These are phyloP conservation scores for Phytophthora rubi DNA, from an alignment of 352 stramenopile species.

Conservation along the genomic window DNA sequence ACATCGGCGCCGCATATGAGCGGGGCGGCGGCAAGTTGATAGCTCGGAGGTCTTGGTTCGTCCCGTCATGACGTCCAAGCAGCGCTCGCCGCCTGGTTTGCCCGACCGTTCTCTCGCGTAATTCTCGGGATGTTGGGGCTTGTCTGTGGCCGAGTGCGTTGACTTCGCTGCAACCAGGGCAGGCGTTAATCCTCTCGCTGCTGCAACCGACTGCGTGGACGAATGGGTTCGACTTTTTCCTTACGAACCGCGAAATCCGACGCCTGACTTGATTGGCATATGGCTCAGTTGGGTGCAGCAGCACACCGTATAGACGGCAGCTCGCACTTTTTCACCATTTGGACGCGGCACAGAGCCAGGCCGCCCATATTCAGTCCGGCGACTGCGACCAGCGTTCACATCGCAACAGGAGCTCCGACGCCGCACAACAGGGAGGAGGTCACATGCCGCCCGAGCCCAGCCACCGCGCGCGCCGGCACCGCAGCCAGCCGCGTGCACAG, in stretches of 20 bases:
- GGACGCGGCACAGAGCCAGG: constrained; percentile 5
- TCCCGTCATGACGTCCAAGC: constrained; percentile 3
- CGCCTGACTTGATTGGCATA: constrained; percentile 1
- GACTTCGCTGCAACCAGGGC: constrained; percentile 3
- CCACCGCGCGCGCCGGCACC: constrained; percentile 31
- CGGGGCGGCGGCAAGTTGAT: constrained; percentile 2
- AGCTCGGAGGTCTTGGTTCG: background rate
- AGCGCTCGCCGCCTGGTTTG: constrained; percentile 21
- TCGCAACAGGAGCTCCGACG: constrained; percentile 13
- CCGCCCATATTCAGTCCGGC: background rate
- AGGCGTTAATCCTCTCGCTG: background rate
- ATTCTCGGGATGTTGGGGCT: constrained; percentile 1
- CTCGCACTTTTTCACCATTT: constrained; percentile 32
- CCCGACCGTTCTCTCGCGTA: constrained; percentile 13
- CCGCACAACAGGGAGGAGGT: too few species aligned
- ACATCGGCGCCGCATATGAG: constrained; percentile 11
- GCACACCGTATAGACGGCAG: constrained; percentile 24
- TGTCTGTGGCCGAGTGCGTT: background rate
- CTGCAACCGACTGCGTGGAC: background rate
- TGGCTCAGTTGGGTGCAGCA: constrained; percentile 9
- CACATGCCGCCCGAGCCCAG: constrained; percentile 37
- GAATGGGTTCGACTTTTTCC: background rate
- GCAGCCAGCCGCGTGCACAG: constrained; percentile 24
- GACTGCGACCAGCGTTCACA: constrained; percentile 12
- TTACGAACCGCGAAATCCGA: too few species aligned